Evolutionary conservation across 2,329 filamentous ascomycete genomes (phyloP), one percentile per base, ranked within the genome.

Genomic region (Monosporascus sp.): DNA sequence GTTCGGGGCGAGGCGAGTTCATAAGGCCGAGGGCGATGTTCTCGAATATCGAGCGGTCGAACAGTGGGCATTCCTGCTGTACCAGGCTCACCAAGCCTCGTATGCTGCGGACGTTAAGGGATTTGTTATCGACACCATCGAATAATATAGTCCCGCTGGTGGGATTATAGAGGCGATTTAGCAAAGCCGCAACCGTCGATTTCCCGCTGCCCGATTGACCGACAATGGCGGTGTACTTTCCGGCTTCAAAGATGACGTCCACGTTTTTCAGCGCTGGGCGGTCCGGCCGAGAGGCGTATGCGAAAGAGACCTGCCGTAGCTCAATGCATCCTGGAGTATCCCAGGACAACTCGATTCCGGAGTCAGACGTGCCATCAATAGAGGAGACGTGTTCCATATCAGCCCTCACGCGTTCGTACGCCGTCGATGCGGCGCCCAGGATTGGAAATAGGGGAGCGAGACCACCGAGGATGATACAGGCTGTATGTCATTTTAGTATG

Each of bases 381-480:
- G 54, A 48, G 4, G 74, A 71, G 14, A 71, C 69, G 5, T 74
- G 73, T 15, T 83, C 74, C 48, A 88, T 84, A 45, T 85, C 83
- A 36, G 75, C 70, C 15, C 74, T 73, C 6, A 89, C 68, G 48
- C 83, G 82, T 52, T 78, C 68, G 58, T 80, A 88, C 1, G 84
- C 70, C 2, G 80, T 74, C 2, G 81, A 75, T 0, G 83, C 83
- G 34, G 77, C 73, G 2, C 79, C 78, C 34, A 87, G 79, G 11
- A 84, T 77, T 15, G 83, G 81, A 15, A 88, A 68, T 48, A 86
- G 77, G 0, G 84, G 84, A 0, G 82, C 83, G 48, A 86, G 81
- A 50, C 79, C 77, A 31, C 83, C 82, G 24, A 87, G 73, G 36
- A 86, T 76, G 48, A 87, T 80, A 8, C 82, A 83, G 25, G 82